Percentiles rank a stretch among this genome's conserved stretches.
Evolutionary conservation across 129 eudicot genomes (phyloP).

Genomic region (Lactuca sativa): DNA sequence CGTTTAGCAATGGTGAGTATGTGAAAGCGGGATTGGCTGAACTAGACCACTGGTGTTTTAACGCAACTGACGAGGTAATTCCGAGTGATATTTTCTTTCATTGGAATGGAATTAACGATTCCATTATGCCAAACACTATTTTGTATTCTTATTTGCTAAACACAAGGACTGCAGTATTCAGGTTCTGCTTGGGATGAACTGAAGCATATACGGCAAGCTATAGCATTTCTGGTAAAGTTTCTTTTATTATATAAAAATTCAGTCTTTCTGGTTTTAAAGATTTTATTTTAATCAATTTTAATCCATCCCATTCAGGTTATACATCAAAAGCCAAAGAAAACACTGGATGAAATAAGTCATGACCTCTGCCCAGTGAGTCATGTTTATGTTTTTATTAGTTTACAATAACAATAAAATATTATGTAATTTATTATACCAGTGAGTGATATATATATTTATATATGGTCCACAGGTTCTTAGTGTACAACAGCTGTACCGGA

Average conservation of each 20-base stretch:
- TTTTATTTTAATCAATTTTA: background rate
- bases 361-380: constrained; percentile 89
- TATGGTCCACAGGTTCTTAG: constrained; percentile 67
- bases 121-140: background rate
- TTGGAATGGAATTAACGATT: background rate
- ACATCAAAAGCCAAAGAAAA: constrained; percentile 94
- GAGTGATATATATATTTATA: background rate
- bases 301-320: constrained; percentile 54
- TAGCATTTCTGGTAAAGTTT: constrained; percentile 74
- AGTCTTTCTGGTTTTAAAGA: background rate
- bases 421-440: constrained; percentile 3
- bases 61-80: constrained; percentile 83
- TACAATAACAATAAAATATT: background rate
- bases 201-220: constrained; percentile 95
- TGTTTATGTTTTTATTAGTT: constrained; percentile 10
- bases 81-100: constrained; percentile 6
- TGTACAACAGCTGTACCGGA: constrained; percentile 84
- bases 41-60: constrained; percentile 80
- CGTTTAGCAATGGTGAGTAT: constrained; percentile 96
- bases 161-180: constrained; percentile 72
- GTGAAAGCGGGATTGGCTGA: constrained; percentile 95
- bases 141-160: constrained; percentile 17
- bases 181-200: constrained; percentile 97
- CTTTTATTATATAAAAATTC: background rate
- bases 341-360: constrained; percentile 80